Conservation (phyloP, 768 basidiomycete species). For the Erythrobasidium yunnanense region DNA sequence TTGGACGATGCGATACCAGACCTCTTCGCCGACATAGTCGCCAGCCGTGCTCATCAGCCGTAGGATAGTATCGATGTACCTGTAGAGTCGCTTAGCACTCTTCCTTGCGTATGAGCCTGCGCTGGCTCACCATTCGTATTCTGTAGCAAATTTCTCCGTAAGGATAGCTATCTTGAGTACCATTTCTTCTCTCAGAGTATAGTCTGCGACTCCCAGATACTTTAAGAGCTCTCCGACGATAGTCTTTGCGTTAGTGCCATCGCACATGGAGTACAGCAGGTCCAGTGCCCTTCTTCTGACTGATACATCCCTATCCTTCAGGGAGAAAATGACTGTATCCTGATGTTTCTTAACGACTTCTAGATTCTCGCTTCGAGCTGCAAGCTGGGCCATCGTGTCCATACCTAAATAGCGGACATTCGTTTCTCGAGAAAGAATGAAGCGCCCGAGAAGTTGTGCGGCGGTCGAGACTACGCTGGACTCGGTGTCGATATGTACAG, state of each 20-base stretch:
- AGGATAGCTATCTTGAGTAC: constrained; percentile 95
- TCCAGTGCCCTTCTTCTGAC: constrained; percentile 88
- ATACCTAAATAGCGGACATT: constrained; percentile 95
- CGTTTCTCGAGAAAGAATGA: constrained; percentile 95
- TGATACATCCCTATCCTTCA: constrained; percentile 94
- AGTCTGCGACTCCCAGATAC: constrained; percentile 92
- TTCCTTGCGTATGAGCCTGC: not conserved
- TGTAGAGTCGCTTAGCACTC: not conserved
- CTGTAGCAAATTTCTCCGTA: constrained; percentile 96
- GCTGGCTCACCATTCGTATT: constrained; percentile 38
- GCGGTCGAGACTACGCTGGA: constrained; percentile 79
- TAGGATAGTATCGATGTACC: constrained; percentile 90
- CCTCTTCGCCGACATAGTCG: constrained; percentile 97
- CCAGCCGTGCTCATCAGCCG: constrained; percentile 84
- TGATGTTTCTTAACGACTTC: constrained; percentile 91
- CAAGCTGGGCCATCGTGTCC: constrained; percentile 96
- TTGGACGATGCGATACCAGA: constrained; percentile 95
- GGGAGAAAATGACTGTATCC: constrained; percentile 81
- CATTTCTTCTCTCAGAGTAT: constrained; percentile 93
- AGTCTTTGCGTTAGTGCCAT: constrained; percentile 86
- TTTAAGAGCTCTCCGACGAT: constrained; percentile 90
- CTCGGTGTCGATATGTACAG: constrained; percentile 86
- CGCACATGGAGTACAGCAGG: constrained; percentile 97
- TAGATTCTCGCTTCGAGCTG: constrained; percentile 80
- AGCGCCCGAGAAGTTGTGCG: constrained; percentile 79